phyloP scores from a whole-genome alignment of 495 filamentous ascomycete species.

The Schizothecium vesticola region DNA sequence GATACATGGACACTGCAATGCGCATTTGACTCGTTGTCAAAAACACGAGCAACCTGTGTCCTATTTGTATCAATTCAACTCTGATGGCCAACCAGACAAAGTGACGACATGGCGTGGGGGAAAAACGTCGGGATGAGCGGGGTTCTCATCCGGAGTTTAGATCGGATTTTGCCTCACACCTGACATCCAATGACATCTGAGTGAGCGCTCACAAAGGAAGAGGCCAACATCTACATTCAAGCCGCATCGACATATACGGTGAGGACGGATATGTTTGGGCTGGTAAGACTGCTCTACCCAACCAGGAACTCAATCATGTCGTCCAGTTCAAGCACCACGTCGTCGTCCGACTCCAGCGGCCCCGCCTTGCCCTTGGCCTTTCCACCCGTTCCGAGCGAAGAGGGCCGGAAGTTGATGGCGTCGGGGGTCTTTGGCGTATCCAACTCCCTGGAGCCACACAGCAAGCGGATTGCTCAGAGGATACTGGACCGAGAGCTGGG shows the following conservation, averaged over 20 bases:
- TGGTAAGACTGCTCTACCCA: background rate
- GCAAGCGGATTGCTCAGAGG: slow-evolving; percentile 55
- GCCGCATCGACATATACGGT: background rate
- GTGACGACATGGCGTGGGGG: background rate
- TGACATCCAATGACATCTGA: background rate
- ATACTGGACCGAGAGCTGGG: slow-evolving; percentile 80
- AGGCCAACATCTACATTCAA: background rate
- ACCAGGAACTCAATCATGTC: slow-evolving; percentile 36
- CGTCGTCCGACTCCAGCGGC: slow-evolving; percentile 28
- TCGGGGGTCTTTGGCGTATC: slow-evolving; percentile 70
- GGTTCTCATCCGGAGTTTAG: background rate
- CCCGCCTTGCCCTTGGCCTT: slow-evolving; percentile 31
- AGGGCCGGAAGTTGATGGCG: slow-evolving; percentile 70
- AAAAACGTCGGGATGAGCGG: background rate
- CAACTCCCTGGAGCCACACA: slow-evolving; percentile 44
- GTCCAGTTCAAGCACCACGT: slow-evolving; percentile 9
- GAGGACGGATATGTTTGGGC: background rate
- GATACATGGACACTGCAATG: background rate
- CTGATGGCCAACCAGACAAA: background rate
- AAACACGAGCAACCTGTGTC: background rate
- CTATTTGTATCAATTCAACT: background rate
- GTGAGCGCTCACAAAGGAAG: background rate
- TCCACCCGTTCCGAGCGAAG: slow-evolving; percentile 72
- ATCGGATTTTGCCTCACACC: background rate
- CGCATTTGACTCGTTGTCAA: background rate